These are phyloP conservation scores for Elsinoe ampelina DNA, from an alignment of 2,329 filamentous ascomycete species.

Conservation along the genomic window DNA sequence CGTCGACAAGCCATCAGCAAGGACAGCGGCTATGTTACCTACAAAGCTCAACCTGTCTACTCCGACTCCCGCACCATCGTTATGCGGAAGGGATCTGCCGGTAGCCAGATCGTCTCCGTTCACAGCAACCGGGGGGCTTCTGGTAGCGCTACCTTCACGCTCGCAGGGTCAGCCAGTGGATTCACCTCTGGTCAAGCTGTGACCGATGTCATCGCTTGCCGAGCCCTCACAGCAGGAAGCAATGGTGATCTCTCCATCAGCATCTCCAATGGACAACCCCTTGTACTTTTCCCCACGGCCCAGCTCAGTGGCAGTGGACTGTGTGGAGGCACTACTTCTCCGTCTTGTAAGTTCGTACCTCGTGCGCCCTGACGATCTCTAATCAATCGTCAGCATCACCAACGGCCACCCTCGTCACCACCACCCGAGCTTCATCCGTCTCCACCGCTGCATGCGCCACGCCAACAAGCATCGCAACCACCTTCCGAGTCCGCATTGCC, in stretches of 20 bases:
- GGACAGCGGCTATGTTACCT: constrained; percentile 33
- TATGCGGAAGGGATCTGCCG: constrained; percentile 35
- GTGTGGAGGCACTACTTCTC: constrained; percentile 20
- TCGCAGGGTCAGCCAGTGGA: constrained; percentile 19
- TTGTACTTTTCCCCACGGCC: constrained; percentile 33
- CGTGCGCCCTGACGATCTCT: background rate
- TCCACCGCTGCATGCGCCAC: constrained; percentile 33
- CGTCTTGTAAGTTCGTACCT: background rate
- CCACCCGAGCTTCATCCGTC: constrained; percentile 7
- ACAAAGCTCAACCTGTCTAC: constrained; percentile 36
- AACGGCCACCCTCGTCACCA: background rate
- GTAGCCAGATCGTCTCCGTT: constrained; percentile 36
- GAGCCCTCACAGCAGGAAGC: constrained; percentile 32
- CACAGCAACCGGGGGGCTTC: constrained; percentile 33
- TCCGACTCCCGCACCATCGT: constrained; percentile 36
- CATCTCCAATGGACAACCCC: constrained; percentile 36
- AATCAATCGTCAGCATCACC: background rate
- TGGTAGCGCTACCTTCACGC: constrained; percentile 15
- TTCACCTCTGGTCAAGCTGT: constrained; percentile 21
- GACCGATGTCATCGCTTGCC: constrained; percentile 39
- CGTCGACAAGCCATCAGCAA: constrained; percentile 34
- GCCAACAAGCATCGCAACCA: constrained; percentile 26
- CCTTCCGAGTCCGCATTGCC: constrained; percentile 48
- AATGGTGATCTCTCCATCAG: constrained; percentile 37
- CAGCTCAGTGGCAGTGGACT: constrained; percentile 30